Evolutionary conservation across 2,329 filamentous ascomycete genomes (phyloP).

Genomic region (Metarhizium rileyi): DNA sequence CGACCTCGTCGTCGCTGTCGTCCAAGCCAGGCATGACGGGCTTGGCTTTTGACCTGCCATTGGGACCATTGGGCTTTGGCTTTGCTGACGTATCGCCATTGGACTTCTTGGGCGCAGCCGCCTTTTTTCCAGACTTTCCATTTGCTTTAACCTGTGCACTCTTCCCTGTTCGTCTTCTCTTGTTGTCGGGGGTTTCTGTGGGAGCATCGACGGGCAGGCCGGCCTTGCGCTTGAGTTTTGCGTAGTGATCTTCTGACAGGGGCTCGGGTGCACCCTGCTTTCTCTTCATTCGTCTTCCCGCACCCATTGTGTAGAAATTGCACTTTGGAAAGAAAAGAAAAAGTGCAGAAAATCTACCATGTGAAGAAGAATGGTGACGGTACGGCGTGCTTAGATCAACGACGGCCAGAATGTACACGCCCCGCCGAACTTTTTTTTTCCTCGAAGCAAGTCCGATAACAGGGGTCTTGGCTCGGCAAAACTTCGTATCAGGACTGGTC

Average conservation of each 20-base stretch:
- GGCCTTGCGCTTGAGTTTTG: conserved; percentile 77
- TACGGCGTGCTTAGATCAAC: background rate
- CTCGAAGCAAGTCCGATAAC: conserved; percentile 8
- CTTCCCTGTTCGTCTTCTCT: conserved; percentile 12
- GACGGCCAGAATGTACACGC: conserved; percentile 10
- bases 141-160: conserved; percentile 15
- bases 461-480: conserved; percentile 22
- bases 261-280: conserved; percentile 84
- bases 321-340: too few relatives aligned
- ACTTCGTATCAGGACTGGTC: conserved; percentile 23
- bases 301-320: conserved; percentile 56
- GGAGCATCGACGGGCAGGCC: conserved; percentile 51
- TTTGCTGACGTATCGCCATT: conserved; percentile 25
- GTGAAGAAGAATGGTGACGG: background rate
- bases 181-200: conserved; percentile 31
- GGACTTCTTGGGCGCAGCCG: conserved; percentile 14
- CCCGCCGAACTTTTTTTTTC: conserved; percentile 32
- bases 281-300: conserved; percentile 75
- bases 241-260: conserved; percentile 70
- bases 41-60: conserved; percentile 24
- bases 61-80: conserved; percentile 22
- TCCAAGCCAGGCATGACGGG: conserved; percentile 30
- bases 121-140: conserved; percentile 12
- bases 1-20: conserved; percentile 34
- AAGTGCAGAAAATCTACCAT: conserved; percentile 8